A percentile compares a stretch with the other conserved stretches of the same genome.
These are phyloP conservation scores for Phytophthora macrochlamydospora DNA, from an alignment of 352 stramenopile genomes.

Conservation along the genomic window DNA sequence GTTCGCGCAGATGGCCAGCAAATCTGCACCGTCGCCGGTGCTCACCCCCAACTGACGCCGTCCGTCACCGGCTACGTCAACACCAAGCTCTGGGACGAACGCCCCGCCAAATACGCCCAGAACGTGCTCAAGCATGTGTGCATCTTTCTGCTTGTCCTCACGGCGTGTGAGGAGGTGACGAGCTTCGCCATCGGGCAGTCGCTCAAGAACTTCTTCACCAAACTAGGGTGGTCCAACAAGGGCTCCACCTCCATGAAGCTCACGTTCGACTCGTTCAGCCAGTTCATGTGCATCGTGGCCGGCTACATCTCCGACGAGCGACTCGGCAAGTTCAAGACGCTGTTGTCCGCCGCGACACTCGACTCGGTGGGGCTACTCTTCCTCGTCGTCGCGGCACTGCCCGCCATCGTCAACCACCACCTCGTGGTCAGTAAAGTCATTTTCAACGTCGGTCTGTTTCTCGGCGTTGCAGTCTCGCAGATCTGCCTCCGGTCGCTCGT, in stretches of 20 bases:
- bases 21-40: slow-evolving; percentile 12
- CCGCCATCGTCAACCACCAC: slow-evolving; percentile 36
- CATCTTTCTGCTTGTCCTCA: slow-evolving; percentile 59
- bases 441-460: slow-evolving; percentile 60
- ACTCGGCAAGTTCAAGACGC: slow-evolving; percentile 45
- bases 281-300: slow-evolving; percentile 61
- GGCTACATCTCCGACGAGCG: slow-evolving; percentile 65
- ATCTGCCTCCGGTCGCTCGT: slow-evolving; percentile 61
- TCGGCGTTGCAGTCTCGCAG: slow-evolving; percentile 47
- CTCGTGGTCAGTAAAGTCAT: slow-evolving; percentile 36
- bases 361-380: slow-evolving; percentile 57
- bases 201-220: slow-evolving; percentile 68
- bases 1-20: slow-evolving; percentile 21
- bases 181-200: slow-evolving; percentile 62
- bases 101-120: slow-evolving; percentile 47
- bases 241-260: slow-evolving; percentile 64
- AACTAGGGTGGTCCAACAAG: slow-evolving; percentile 54
- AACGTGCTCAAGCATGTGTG: slow-evolving; percentile 61
- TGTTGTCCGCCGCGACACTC: slow-evolving; percentile 27
- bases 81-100: slow-evolving; percentile 47
- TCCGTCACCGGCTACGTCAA: slow-evolving; percentile 22
- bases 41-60: slow-evolving; percentile 20
- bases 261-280: slow-evolving; percentile 70
- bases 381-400: slow-evolving; percentile 46
- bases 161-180: slow-evolving; percentile 49